A percentile compares a stretch with the other conserved stretches of the same genome.
Conservation (phyloP, 2,329 filamentous ascomycete genomes). For the Aspergillus brasiliensis region DNA sequence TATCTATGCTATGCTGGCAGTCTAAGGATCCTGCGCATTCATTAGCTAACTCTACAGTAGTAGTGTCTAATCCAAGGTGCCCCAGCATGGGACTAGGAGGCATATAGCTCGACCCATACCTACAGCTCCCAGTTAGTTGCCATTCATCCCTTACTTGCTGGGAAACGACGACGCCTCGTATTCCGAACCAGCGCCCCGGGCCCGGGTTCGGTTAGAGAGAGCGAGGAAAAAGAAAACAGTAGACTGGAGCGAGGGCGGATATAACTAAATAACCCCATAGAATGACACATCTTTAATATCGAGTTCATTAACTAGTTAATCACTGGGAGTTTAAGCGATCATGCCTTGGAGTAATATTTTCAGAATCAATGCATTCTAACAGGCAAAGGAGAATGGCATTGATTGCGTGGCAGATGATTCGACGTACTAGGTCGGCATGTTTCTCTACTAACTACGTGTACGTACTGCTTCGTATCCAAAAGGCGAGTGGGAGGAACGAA, state of each 20-base stretch:
- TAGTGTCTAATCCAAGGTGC: neutral
- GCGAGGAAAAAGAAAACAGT: neutral
- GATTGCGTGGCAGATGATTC: neutral
- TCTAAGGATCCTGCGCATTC: too few relatives aligned
- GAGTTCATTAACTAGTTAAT: too few relatives aligned
- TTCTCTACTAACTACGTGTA: neutral
- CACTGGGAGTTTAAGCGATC: neutral
- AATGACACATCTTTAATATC: too few relatives aligned
- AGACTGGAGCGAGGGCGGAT: neutral
- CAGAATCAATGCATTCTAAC: neutral
- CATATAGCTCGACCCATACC: neutral
- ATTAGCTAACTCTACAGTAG: neutral
- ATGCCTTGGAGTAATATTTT: neutral
- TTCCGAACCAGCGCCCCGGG: constrained; percentile 2
- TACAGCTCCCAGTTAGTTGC: neutral
- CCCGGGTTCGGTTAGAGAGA: constrained; percentile 2
- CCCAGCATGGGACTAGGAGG: neutral
- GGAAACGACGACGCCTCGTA: neutral
- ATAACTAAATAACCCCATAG: too few relatives aligned
- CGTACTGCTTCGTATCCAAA: constrained; percentile 3
- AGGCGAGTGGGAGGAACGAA: neutral
- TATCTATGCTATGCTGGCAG: neutral
- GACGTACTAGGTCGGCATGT: neutral
- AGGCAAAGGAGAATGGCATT: neutral
- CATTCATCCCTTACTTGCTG: neutral